Base-by-base conservation (phyloP, 73 alveolate genomes). In the Paramecium tetraurelia region DNA sequence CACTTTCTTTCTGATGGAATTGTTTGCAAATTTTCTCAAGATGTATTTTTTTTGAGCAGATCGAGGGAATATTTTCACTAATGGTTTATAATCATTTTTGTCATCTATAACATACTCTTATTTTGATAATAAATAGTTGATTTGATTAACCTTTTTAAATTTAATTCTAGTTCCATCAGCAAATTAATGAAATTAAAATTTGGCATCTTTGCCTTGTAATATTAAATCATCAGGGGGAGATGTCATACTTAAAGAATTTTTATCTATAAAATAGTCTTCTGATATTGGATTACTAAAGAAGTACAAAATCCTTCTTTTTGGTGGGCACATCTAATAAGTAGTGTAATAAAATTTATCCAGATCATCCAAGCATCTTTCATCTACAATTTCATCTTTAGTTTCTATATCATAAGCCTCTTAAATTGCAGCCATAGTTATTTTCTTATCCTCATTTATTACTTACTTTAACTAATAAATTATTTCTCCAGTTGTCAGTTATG, bases 291-390 rank as follows among this genome's bases (percentile, higher is more conserved):
- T 77, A 33, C 80, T 41, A 68, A 86, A 86, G 57, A 86, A 86
- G 27, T 63, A 86, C 27, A 48, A 16, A 3, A 86, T 86, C 43
- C 88, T 86, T 18, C 93, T 59, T 63, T 63, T 59, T 21, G 93
- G 93, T 36, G 93, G 93, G 41, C 93, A 86, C 93, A 86, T 86
- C 24, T 72, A 72, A 72, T 72, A 40, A 12, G 86, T 72, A 35
- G 86, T 72, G 35, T 72, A 72, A 72, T 72, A 72, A 72, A 72
- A 72, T 72, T 72, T 72, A 36, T 72, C 59, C 3, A 72, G 59
- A 20, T 72, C 86, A 36, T 72, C 86, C 50, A 63, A 27, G 31
- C 46, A 63, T 63, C 84, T 63, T 31, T 63, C 84, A 63, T 63
- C 84, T 31, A 63, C 46, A 63, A 63, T 8, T 27, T 63, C 59